A percentile compares a stretch with the other conserved stretches of the same genome.
Evolutionary conservation across 306 rosid species (phyloP).

Genomic region (Abrus pulchellus): DNA sequence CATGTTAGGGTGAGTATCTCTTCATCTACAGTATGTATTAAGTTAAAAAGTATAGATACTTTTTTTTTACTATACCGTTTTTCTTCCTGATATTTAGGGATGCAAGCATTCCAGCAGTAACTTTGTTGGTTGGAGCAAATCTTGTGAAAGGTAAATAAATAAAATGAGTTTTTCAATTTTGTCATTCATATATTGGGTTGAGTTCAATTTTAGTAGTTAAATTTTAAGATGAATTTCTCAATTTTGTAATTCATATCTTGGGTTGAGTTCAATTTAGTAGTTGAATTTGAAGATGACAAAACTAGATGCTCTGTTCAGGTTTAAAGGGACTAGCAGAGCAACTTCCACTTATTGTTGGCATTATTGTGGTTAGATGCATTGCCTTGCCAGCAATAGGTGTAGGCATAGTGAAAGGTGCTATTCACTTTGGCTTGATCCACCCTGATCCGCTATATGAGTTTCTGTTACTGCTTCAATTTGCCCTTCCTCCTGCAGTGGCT

Average conservation of each 20-base stretch:
- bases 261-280: conserved; percentile 10
- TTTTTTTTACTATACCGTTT: background rate
- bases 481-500: conserved; percentile 55
- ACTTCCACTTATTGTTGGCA: conserved; percentile 37
- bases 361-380: conserved; percentile 46
- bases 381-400: conserved; percentile 51
- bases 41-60: background rate
- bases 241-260: background rate
- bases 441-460: conserved; percentile 56
- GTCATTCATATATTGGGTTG: background rate
- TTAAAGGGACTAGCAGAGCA: conserved; percentile 41
- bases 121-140: conserved; percentile 59
- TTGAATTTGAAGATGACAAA: conserved; percentile 11
- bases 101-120: conserved; percentile 56
- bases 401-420: conserved; percentile 50
- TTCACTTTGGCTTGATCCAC: conserved; percentile 51
- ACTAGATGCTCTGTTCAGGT: conserved; percentile 36
- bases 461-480: conserved; percentile 53
- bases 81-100: conserved; percentile 35
- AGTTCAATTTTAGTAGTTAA: background rate
- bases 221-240: conserved; percentile 18
- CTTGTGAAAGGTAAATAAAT: conserved; percentile 50
- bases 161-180: conserved; percentile 3
- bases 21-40: background rate
- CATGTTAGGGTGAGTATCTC: conserved; percentile 57